These are phyloP conservation scores for Marasmius tenuissimus DNA, from an alignment of 1,284 basidiomycete genomes.

Conservation along the genomic window DNA sequence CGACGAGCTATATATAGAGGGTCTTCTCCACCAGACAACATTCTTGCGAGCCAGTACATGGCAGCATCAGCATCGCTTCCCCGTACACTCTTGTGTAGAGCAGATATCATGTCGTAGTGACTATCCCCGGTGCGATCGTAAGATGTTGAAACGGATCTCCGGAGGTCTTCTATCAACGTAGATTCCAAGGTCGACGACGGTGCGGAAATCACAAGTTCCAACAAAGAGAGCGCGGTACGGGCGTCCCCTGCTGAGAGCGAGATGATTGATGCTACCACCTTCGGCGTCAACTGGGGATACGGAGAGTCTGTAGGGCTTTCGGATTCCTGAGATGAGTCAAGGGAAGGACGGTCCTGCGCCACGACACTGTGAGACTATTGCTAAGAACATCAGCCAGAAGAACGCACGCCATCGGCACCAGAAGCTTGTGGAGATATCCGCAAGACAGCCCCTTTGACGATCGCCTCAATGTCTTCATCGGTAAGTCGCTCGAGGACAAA, in stretches of 20 bases:
- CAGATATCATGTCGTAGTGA: constrained; percentile 87
- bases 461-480: constrained; percentile 53
- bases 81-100: constrained; percentile 84
- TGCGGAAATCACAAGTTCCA: constrained; percentile 59
- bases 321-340: constrained; percentile 9
- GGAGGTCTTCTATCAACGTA: constrained; percentile 49
- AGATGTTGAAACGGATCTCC: constrained; percentile 55
- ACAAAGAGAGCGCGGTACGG: constrained; percentile 64
- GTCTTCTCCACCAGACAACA: constrained; percentile 87
- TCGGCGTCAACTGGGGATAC: constrained; percentile 47
- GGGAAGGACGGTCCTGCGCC: constrained; percentile 9
- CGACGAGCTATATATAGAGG: constrained; percentile 83
- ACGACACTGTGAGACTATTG: no score
- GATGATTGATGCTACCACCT: constrained; percentile 50
- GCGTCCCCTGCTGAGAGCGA: constrained; percentile 69
- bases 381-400: not conserved
- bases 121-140: constrained; percentile 80
- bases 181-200: constrained; percentile 38
- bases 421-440: constrained; percentile 30
- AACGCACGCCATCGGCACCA: constrained; percentile 7
- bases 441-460: constrained; percentile 52
- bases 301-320: constrained; percentile 22
- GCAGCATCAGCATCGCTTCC: constrained; percentile 81
- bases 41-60: constrained; percentile 87
- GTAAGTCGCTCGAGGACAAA: constrained; percentile 64